Evolutionary conservation across 176 grass and related monocot species (phyloP), one percentile per base, ranked within the genome.

Genomic region (barley (Hordeum vulgare)): DNA sequence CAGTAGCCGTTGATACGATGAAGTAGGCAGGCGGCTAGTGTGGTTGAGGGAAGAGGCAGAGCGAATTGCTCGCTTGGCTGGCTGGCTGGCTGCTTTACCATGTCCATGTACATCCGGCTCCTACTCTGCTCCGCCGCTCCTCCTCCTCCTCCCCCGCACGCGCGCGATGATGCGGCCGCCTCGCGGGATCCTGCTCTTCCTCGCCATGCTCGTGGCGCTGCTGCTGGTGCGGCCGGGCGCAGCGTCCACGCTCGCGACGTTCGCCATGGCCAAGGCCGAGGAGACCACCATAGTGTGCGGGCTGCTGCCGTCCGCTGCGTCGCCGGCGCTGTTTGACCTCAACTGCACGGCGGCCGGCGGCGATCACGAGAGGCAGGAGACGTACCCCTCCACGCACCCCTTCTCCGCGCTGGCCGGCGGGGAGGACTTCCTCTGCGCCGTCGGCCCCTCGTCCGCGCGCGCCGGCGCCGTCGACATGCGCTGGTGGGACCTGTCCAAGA

Each of bases 341-440:
- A 93, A 91, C 80, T 98, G 96, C 80, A 95, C 93, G 24, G 72
- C 53, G 28, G 84, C 83, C 40, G 40, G 75, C 40, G 60, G 75
- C 0, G 81, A 85, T 81, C 87, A 89, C 65, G 27, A 36, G 42
- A 45, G 35, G 3, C 63, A 93, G 65, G 66, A 86, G 92, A 82
- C 83, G 34, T 36, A 90, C 92, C 18, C 89, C 14, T 85, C 84
- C 4, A 25, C 88, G 49, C 88, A 80, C 75, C 83, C 86, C 13
- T 98, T 89, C 87, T 80, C 87, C 1, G 96, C 93, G 42, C 79
- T 98, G 5, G 89, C 96, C 10, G 93, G 80, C 21, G 90, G 93
- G 1, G 85, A 95, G 57, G 68, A 90, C 28, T 98, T 95, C 86
- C 93, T 98, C 79, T 98, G 93, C 66, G 85, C 85, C 24, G 76